Base-by-base conservation (phyloP, 306 rosid genomes). In the Pyrus bretschneideri region DNA sequence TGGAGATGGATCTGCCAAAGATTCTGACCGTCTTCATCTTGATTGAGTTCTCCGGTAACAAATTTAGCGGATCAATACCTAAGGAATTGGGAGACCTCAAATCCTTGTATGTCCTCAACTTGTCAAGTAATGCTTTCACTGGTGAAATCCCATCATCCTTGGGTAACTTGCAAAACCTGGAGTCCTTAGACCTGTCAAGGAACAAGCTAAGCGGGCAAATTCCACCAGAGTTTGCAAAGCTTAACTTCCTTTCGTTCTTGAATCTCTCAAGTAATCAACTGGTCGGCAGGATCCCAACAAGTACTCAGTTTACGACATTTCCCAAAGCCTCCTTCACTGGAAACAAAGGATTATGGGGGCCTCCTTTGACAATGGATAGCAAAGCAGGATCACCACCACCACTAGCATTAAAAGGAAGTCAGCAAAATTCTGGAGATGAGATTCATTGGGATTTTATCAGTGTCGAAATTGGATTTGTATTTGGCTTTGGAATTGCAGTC, bases 251-350 rank as follows among this genome's bases (percentile, higher is more conserved):
- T 40, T 11, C 59, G 1, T 46, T 72, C 31, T 9, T 83, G 30
- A 85, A 87, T 11, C 82, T 82, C 87, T 82, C 90, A 0, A 65
- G 27, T 11, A 89, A 85, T 79, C 87, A 64, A 12, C 29, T 86
- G 4, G 82, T 6, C 4, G 88, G 90, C 4, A 67, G 2, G 65
- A 88, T 88, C 38, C 84, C 88, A 0, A 2, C 11, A 9, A 11
- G 44, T 9, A 40, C 44, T 40, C 44, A 40, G 2, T 1, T 40
- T 9, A 9, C 64, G 18, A 33, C 86, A 45, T 88, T 88, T 61
- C 54, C n/a, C 23, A 33, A 3, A 0, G 65, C 29, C 44, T 67
- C 85, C 2, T 88, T 71, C 4, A 9, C 3, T 57, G 85, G 89
- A 0, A 88, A 86, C 9, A 18, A 54, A n/a, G 82, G 72, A 27